Evolutionary conservation across 108 stramenopile species (phyloP).

Genomic region (Fistulifera solaris): DNA sequence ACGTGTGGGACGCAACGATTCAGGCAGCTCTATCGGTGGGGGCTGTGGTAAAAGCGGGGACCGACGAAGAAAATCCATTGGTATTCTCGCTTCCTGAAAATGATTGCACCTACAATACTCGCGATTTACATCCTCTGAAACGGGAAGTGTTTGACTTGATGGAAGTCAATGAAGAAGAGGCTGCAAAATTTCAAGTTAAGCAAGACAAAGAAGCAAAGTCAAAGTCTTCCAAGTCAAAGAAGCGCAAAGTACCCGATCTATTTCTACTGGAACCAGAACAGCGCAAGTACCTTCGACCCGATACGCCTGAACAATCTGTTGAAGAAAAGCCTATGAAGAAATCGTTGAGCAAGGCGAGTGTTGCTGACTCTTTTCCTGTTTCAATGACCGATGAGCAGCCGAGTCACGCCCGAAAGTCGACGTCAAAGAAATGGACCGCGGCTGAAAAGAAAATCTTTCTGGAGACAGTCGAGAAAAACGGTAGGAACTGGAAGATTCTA

Average conservation of each 20-base stretch:
- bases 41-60: slow-evolving; percentile 52
- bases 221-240: not conserved
- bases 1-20: slow-evolving; percentile 75
- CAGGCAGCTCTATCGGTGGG: slow-evolving; percentile 68
- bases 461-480: slow-evolving; percentile 64
- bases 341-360: not conserved
- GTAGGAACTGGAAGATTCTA: slow-evolving; percentile 59
- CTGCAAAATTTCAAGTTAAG: slow-evolving; percentile 6
- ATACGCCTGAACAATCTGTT: slow-evolving; percentile 2
- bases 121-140: slow-evolving; percentile 58
- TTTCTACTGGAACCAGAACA: slow-evolving; percentile 4
- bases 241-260: not conserved
- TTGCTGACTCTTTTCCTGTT: not conserved
- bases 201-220: not conserved
- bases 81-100: slow-evolving; percentile 48
- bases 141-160: slow-evolving; percentile 41
- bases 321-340: not conserved
- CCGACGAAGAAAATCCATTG: slow-evolving; percentile 54
- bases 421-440: slow-evolving; percentile 60
- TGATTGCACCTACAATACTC: slow-evolving; percentile 48
- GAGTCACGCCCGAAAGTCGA: not conserved
- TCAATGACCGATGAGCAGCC: not conserved
- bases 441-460: slow-evolving; percentile 67
- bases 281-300: not conserved
- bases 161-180: slow-evolving; percentile 4